phyloP scores from a whole-genome alignment of 305 asterid species.

The Galium porrigens region DNA sequence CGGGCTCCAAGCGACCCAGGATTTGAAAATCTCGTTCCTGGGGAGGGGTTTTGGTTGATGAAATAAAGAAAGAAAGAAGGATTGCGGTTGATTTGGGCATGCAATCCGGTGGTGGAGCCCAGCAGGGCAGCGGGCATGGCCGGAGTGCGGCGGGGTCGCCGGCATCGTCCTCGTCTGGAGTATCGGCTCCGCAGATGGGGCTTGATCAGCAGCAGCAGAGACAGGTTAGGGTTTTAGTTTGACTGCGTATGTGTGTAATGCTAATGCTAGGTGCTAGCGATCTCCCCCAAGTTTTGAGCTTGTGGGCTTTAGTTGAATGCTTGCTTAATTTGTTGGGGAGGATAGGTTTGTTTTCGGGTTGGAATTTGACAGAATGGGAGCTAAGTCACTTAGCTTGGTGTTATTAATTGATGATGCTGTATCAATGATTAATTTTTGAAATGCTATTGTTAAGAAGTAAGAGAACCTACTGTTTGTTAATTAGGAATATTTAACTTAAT shows the following conservation, averaged over 20 bases:
- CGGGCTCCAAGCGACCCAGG: conserved; percentile 27
- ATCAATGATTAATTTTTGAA: background rate
- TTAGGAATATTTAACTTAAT: background rate
- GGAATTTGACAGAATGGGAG: background rate
- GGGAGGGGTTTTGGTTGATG: conserved; percentile 14
- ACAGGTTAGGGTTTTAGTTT: conserved; percentile 41
- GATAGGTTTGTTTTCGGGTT: background rate
- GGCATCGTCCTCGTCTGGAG: conserved; percentile 74
- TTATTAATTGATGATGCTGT: background rate
- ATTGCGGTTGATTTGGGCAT: conserved; percentile 21
- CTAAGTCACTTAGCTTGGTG: background rate
- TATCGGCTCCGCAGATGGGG: conserved; percentile 41
- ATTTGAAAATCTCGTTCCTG: conserved; percentile 18
- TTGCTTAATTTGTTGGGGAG: background rate
- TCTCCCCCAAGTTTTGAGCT: background rate
- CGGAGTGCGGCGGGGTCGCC: conserved; percentile 69
- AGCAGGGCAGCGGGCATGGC: conserved; percentile 73
- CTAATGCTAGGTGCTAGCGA: background rate
- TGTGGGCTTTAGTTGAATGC: background rate
- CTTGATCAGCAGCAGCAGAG: conserved; percentile 69
- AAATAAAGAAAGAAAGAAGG: conserved; percentile 4
- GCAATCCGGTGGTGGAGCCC: conserved; percentile 90
- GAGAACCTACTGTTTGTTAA: background rate
- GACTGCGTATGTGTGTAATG: background rate
- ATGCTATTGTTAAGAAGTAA: background rate